Evolutionary conservation across 345 rosid genomes (phyloP).

Genomic region (Pistacia integerrima): DNA sequence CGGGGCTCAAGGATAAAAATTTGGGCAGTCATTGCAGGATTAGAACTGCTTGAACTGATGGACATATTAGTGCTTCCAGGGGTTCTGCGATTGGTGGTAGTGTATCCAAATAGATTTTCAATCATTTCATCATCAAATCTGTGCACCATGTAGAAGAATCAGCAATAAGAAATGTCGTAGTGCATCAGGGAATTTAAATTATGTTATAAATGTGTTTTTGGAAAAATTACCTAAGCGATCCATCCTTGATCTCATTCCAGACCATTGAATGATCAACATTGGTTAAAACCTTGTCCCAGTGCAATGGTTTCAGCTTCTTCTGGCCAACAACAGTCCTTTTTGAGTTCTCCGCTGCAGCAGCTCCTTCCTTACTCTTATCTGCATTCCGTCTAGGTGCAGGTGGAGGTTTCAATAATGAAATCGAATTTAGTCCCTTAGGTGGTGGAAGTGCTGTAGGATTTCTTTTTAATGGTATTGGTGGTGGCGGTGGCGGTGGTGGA

Average conservation of each 20-base stretch:
- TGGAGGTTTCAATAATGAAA: slow-evolving; percentile 35
- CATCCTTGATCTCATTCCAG: slow-evolving; percentile 66
- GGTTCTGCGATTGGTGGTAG: slow-evolving; percentile 19
- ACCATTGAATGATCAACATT: slow-evolving; percentile 64
- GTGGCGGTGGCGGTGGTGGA: not conserved
- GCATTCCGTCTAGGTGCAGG: slow-evolving; percentile 32
- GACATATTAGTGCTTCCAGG: slow-evolving; percentile 9
- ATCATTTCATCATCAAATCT: slow-evolving; percentile 59
- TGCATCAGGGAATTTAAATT: not conserved
- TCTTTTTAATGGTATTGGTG: slow-evolving; percentile 7
- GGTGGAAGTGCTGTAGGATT: slow-evolving; percentile 25
- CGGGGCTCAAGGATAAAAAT: slow-evolving; percentile 54
- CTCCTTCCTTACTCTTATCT: slow-evolving; percentile 24
- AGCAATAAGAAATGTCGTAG: slow-evolving; percentile 6
- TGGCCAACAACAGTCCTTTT: slow-evolving; percentile 29
- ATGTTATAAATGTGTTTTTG: not conserved
- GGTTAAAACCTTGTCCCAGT: slow-evolving; percentile 65
- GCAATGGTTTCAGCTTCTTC: slow-evolving; percentile 55
- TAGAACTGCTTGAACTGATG: slow-evolving; percentile 26
- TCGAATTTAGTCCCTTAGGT: slow-evolving; percentile 14
- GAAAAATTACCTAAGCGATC: slow-evolving; percentile 50
- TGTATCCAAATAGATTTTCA: slow-evolving; percentile 51
- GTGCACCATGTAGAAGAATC: slow-evolving; percentile 16
- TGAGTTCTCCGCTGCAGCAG: slow-evolving; percentile 32
- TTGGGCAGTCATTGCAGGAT: slow-evolving; percentile 32